Evolutionary conservation across 176 grass and related monocot species (phyloP).

Genomic region (Carex parvula): DNA sequence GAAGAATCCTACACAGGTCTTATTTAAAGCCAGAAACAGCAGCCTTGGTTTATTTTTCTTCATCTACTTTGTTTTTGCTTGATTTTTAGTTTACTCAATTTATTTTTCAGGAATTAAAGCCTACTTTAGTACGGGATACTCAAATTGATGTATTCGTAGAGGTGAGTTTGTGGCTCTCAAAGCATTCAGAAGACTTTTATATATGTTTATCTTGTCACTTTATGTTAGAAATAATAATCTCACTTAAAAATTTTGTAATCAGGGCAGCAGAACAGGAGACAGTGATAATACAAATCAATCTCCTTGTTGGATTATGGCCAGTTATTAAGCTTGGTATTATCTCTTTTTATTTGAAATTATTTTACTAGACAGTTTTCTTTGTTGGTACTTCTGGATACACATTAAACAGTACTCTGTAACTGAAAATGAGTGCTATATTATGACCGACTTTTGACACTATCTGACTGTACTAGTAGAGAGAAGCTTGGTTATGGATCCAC

Average conservation of each 20-base stretch:
- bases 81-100: background rate
- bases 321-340: slow-evolving; percentile 61
- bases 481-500: background rate
- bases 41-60: background rate
- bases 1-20: slow-evolving; percentile 46
- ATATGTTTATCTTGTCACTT: background rate
- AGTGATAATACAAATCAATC: slow-evolving; percentile 20
- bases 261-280: background rate
- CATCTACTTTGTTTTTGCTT: background rate
- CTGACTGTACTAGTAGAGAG: background rate
- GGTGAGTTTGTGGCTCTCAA: slow-evolving; percentile 35
- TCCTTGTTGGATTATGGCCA: slow-evolving; percentile 55
- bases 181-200: background rate
- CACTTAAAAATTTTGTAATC: background rate
- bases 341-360: slow-evolving; percentile 25
- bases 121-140: slow-evolving; percentile 49
- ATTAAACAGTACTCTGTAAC: background rate
- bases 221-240: slow-evolving; percentile 8
- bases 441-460: background rate
- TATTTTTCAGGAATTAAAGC: slow-evolving; percentile 19
- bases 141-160: slow-evolving; percentile 73
- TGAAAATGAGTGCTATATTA: background rate
- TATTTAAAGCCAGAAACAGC: slow-evolving; percentile 2
- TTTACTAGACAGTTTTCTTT: slow-evolving; percentile 17
- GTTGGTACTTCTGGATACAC: background rate